Percentiles rank a stretch among this genome's conserved stretches.
phyloP scores from a whole-genome alignment of 495 filamentous ascomycete species.

The Penicillium lagena region DNA sequence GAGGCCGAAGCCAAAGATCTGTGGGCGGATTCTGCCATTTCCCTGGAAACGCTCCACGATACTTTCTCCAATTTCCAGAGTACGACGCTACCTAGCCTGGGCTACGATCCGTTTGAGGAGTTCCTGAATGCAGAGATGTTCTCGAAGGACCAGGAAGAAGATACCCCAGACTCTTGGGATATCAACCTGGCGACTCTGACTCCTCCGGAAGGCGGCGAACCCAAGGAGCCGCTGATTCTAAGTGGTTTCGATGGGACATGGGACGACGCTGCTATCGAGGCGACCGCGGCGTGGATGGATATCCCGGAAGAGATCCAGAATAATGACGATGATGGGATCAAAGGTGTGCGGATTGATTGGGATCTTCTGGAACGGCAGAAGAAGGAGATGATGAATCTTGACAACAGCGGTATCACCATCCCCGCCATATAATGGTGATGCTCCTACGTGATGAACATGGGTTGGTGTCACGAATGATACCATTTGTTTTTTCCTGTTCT shows the following conservation, averaged over 20 bases:
- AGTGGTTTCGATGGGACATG: constrained; percentile 9
- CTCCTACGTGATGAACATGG: not conserved
- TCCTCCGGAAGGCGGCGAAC: constrained; percentile 12
- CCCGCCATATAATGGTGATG: constrained; percentile 14
- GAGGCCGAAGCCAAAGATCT: constrained; percentile 20
- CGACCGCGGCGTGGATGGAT: constrained; percentile 9
- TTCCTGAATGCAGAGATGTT: constrained; percentile 41
- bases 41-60: constrained; percentile 36
- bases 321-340: constrained; percentile 1
- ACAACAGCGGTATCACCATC: constrained; percentile 21
- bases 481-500: constrained; percentile 4
- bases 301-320: constrained; percentile 10
- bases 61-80: constrained; percentile 29
- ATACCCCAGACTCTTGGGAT: constrained; percentile 37
- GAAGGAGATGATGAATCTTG: constrained; percentile 20
- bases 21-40: constrained; percentile 38
- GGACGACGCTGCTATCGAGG: constrained; percentile 11
- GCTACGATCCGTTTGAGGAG: constrained; percentile 32
- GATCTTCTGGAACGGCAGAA: constrained; percentile 24
- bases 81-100: constrained; percentile 17
- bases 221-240: constrained; percentile 5
- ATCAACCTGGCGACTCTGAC: constrained; percentile 28
- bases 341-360: constrained; percentile 3
- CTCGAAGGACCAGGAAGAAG: constrained; percentile 27
- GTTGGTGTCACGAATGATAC: not conserved